Conservation (phyloP, 2,329 filamentous ascomycete genomes). For the Phialophora expanda region DNA sequence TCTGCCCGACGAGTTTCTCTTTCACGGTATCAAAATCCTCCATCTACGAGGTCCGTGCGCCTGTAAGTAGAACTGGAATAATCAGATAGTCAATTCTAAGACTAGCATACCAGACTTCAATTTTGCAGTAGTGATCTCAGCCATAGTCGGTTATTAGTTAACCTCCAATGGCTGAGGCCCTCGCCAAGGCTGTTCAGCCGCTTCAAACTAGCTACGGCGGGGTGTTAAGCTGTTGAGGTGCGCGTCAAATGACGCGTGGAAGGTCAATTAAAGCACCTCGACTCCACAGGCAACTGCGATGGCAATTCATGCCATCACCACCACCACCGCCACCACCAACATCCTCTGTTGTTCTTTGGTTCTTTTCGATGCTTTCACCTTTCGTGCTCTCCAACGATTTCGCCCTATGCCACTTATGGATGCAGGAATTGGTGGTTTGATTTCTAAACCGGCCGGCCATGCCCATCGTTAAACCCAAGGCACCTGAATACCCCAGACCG, state of each 20-base stretch:
- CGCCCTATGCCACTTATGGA: not conserved
- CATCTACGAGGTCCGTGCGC: not conserved
- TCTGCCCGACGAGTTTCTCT: slow-evolving; percentile 4
- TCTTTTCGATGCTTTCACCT: not conserved
- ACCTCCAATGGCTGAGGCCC: no score
- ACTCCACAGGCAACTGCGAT: not conserved
- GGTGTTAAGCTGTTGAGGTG: not conserved
- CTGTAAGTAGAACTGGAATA: not conserved
- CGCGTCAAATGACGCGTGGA: not conserved
- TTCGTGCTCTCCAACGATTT: not conserved
- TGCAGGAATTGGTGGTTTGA: not conserved
- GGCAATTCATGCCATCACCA: not conserved
- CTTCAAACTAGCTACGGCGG: not conserved
- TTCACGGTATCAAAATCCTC: no score
- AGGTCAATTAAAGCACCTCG: not conserved
- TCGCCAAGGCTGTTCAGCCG: no score
- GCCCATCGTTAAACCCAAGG: slow-evolving; percentile 21
- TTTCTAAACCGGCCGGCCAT: slow-evolving; percentile 15
- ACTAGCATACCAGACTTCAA: not conserved
- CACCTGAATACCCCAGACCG: slow-evolving; percentile 36
- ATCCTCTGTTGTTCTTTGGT: not conserved
- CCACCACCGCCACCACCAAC: not conserved
- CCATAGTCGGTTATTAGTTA: no score
- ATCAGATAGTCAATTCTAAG: slow-evolving; percentile 3
- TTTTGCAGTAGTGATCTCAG: not conserved